These are phyloP conservation scores for Nitzschia palea DNA, from an alignment of 108 stramenopile genomes.

Conservation along the genomic window DNA sequence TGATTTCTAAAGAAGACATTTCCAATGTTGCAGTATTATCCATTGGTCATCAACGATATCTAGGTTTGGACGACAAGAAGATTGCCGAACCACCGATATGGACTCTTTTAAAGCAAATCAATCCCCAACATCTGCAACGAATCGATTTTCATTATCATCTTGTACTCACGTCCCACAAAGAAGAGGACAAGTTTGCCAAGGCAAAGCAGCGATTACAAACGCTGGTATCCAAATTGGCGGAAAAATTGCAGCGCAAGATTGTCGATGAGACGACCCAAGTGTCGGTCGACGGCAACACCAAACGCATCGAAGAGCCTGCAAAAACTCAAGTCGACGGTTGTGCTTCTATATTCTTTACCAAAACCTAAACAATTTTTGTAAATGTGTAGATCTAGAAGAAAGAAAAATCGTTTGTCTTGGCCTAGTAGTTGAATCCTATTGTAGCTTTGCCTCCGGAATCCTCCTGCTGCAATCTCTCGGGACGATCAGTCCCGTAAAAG, in stretches of 20 bases:
- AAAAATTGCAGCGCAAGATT: not conserved
- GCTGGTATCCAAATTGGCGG: not conserved
- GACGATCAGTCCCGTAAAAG: conserved; percentile 28
- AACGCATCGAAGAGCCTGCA: not conserved
- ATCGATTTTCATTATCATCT: not conserved
- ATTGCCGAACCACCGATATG: not conserved
- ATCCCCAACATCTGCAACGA: not conserved
- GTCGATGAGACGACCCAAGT: not conserved
- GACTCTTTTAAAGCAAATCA: not conserved
- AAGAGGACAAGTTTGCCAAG: not conserved
- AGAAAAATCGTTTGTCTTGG: too few species aligned
- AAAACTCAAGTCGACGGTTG: not conserved
- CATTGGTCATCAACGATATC: not conserved
- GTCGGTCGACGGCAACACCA: not conserved
- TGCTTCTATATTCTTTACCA: not conserved
- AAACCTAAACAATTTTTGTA: too few species aligned
- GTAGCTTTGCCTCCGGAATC: conserved; percentile 9
- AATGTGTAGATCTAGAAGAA: too few species aligned
- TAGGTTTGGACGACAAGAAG: not conserved
- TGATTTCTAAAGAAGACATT: not conserved
- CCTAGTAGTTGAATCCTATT: conserved; percentile 37
- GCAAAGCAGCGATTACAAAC: not conserved
- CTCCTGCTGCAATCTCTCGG: conserved; percentile 1
- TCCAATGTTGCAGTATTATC: not conserved
- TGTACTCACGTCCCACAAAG: not conserved